These are phyloP conservation scores for Hyaloperonospora brassicae DNA, from an alignment of 352 stramenopile genomes.

Conservation along the genomic window DNA sequence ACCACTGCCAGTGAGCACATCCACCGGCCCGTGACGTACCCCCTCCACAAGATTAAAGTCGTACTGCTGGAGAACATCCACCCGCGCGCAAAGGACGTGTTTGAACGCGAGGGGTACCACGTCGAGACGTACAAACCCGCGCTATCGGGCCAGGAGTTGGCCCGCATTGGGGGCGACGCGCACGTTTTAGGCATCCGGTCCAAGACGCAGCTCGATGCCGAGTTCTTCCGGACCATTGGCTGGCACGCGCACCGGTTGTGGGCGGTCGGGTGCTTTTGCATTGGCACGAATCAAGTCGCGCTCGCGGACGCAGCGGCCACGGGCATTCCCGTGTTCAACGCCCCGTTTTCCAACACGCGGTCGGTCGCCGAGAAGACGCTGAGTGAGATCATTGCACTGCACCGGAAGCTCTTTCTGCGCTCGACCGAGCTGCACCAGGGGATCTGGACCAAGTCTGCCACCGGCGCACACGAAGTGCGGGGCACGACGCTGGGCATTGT, in stretches of 20 bases:
- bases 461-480: constrained; percentile 70
- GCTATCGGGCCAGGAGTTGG: constrained; percentile 66
- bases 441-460: constrained; percentile 76
- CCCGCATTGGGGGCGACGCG: constrained; percentile 56
- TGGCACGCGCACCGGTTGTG: constrained; percentile 76
- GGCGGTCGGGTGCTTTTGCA: constrained; percentile 78
- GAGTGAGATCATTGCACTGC: constrained; percentile 69
- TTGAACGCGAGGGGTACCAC: constrained; percentile 67
- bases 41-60: constrained; percentile 76
- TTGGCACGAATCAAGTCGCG: constrained; percentile 78
- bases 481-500: constrained; percentile 75
- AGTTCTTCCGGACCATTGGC: constrained; percentile 70
- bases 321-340: constrained; percentile 79
- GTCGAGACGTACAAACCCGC: constrained; percentile 75
- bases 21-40: constrained; percentile 62
- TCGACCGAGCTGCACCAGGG: constrained; percentile 70
- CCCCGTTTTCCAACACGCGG: constrained; percentile 82
- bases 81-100: constrained; percentile 62
- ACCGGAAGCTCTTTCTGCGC: constrained; percentile 76
- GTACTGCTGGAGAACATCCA: constrained; percentile 83
- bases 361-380: constrained; percentile 80
- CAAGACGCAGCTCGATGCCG: constrained; percentile 71
- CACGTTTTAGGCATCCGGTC: constrained; percentile 76
- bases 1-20: constrained; percentile 35
- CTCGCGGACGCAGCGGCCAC: constrained; percentile 44